Evolutionary conservation across 2,329 filamentous ascomycete species (phyloP).

Genomic region (Diaporthe helianthi): DNA sequence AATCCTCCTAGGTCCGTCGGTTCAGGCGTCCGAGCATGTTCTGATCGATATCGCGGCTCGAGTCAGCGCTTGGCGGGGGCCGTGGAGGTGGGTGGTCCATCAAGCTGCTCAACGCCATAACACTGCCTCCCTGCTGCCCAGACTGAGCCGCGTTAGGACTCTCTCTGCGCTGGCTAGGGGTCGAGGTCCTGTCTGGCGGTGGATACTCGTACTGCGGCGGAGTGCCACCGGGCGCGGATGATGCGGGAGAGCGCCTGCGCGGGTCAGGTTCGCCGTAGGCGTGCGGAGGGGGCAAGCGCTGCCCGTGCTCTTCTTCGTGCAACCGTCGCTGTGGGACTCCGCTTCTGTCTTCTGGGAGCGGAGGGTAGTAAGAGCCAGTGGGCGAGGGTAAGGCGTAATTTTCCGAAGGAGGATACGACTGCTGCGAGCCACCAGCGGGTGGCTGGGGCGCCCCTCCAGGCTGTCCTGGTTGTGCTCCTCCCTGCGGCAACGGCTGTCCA

Average conservation of each 20-base stretch:
- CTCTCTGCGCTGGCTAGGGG: constrained; percentile 45
- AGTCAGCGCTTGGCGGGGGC: constrained; percentile 34
- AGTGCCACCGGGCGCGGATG: constrained; percentile 55
- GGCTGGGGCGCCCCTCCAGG: constrained; percentile 30
- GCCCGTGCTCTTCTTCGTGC: constrained; percentile 49
- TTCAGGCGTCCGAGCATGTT: constrained; percentile 62
- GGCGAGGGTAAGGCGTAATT: constrained; percentile 44
- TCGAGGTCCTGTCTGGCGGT: constrained; percentile 46
- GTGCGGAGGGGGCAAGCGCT: constrained; percentile 53
- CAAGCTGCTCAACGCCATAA: constrained; percentile 61
- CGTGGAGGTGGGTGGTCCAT: constrained; percentile 49
- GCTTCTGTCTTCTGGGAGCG: constrained; percentile 47
- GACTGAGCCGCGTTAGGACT: constrained; percentile 45
- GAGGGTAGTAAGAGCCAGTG: constrained; percentile 44
- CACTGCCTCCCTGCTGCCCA: constrained; percentile 45
- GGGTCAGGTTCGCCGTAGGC: constrained; percentile 57
- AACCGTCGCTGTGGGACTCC: constrained; percentile 46
- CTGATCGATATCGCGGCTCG: constrained; percentile 58
- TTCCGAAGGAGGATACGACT: constrained; percentile 28
- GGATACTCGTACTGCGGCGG: constrained; percentile 49
- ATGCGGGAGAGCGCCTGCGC: constrained; percentile 57
- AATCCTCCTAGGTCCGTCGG: constrained; percentile 40
- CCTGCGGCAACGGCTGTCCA: constrained; percentile 57
- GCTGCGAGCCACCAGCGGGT: constrained; percentile 33
- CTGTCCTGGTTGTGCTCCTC: constrained; percentile 28